Percentiles rank a stretch among this genome's conserved stretches.
phyloP scores from a whole-genome alignment of 805 yeast species.

The Priceomyces haplophilus region DNA sequence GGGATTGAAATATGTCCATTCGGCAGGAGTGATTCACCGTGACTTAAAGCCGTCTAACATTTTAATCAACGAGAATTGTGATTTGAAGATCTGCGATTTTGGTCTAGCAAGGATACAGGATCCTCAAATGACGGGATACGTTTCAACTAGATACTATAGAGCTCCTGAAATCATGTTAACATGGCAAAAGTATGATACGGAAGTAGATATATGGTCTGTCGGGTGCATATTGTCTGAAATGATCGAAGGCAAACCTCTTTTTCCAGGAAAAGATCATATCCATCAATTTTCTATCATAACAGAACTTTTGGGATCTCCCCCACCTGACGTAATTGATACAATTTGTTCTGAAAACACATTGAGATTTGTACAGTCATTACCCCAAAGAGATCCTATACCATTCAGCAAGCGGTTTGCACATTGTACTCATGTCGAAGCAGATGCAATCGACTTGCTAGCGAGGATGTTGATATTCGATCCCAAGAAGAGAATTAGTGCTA shows the following conservation, averaged over 20 bases:
- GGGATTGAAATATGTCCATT: constrained; percentile 85
- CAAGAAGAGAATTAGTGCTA: constrained; percentile 88
- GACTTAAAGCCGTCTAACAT: constrained; percentile 85
- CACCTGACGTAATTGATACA: constrained; percentile 91
- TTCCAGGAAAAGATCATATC: constrained; percentile 98
- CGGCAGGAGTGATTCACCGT: constrained; percentile 89
- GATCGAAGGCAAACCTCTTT: constrained; percentile 94
- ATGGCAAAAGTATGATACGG: constrained; percentile 96
- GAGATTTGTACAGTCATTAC: constrained; percentile 89
- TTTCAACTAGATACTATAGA: constrained; percentile 90
- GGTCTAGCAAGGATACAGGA: constrained; percentile 97
- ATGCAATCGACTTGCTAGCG: constrained; percentile 82
- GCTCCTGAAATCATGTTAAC: constrained; percentile 99
- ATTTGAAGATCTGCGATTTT: constrained; percentile 86
- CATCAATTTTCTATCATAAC: constrained; percentile 97
- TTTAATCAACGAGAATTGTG: constrained; percentile 85
- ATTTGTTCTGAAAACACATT: constrained; percentile 94
- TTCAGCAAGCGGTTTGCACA: constrained; percentile 74
- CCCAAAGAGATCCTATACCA: constrained; percentile 90
- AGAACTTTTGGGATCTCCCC: constrained; percentile 94
- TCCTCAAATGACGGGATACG: constrained; percentile 99
- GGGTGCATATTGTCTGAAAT: constrained; percentile 97
- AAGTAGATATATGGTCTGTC: constrained; percentile 97
- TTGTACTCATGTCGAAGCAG: constrained; percentile 62
- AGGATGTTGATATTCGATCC: constrained; percentile 96